Evolutionary conservation across 768 basidiomycete genomes (phyloP).

Genomic region (Naganishia antarctica): DNA sequence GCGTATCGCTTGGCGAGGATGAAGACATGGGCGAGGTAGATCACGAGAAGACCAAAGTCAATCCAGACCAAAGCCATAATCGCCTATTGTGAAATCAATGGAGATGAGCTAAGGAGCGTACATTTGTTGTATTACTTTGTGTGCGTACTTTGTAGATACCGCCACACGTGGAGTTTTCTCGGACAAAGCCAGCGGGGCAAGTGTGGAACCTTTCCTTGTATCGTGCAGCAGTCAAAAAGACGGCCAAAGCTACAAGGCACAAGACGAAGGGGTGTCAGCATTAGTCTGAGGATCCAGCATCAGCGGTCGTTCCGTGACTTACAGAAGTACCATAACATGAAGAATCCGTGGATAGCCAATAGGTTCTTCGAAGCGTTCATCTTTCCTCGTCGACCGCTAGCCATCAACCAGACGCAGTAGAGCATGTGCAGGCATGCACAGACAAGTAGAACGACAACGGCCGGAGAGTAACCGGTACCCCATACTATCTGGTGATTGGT

Average conservation of each 20-base stretch:
- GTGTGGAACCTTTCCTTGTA: conserved; percentile 25
- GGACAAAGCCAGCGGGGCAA: conserved; percentile 21
- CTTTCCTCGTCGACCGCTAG: conserved; percentile 20
- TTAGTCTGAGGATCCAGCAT: not conserved
- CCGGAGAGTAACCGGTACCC: conserved; percentile 11
- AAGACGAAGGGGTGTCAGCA: not conserved
- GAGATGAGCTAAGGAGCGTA: not conserved
- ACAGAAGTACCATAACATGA: conserved; percentile 29
- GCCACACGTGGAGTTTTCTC: conserved; percentile 22
- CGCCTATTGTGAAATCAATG: conserved; percentile 13
- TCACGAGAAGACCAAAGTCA: conserved; percentile 19
- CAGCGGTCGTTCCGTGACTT: not conserved
- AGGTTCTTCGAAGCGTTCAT: conserved; percentile 18
- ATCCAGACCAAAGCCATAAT: conserved; percentile 27
- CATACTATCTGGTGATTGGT: conserved; percentile 26
- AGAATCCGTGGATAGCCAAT: conserved; percentile 21
- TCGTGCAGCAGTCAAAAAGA: conserved; percentile 26
- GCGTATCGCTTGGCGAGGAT: conserved; percentile 21
- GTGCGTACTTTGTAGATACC: conserved; percentile 19
- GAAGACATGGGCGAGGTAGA: conserved; percentile 22
- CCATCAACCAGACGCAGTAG: conserved; percentile 26
- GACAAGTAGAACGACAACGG: conserved; percentile 24
- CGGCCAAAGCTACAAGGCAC: conserved; percentile 20
- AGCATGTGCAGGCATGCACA: conserved; percentile 20
- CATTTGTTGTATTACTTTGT: not conserved